phyloP scores from a whole-genome alignment of 257 asterid genomes.

The Solanum dulcamara region DNA sequence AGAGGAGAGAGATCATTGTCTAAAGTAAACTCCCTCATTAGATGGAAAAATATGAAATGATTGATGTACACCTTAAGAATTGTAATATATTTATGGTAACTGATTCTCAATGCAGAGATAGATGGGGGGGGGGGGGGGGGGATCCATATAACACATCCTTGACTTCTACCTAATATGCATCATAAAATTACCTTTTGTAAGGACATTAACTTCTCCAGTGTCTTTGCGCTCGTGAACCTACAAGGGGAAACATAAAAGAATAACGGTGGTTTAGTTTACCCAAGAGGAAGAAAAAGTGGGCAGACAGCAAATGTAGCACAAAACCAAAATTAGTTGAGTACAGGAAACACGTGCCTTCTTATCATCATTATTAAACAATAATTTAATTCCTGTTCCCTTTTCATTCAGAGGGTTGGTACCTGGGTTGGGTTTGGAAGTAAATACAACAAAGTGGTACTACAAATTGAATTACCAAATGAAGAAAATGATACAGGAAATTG shows the following conservation, averaged over 20 bases:
- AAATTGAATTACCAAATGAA: background rate
- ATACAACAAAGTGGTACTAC: background rate
- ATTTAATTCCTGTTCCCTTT: background rate
- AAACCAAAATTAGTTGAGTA: background rate
- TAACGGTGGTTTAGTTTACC: background rate
- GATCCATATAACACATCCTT: background rate
- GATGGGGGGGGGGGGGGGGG: background rate
- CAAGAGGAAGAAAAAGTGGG: background rate
- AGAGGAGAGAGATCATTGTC: background rate
- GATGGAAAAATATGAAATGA: background rate
- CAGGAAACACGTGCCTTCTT: background rate
- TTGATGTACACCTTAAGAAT: background rate
- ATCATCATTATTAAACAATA: background rate
- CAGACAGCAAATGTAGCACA: background rate
- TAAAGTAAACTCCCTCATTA: background rate
- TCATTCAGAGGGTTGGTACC: background rate
- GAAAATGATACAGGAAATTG: background rate
- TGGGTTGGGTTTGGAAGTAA: background rate
- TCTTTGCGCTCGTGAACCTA: constrained; percentile 93
- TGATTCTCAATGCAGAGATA: background rate
- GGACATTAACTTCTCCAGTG: constrained; percentile 90
- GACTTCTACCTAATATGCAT: background rate
- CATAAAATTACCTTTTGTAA: constrained; percentile 63
- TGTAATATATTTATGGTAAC: background rate
- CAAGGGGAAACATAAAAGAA: background rate